These are phyloP conservation scores for Paragyromitra xinjiangensis DNA, from an alignment of 495 filamentous ascomycete species.

Conservation along the genomic window DNA sequence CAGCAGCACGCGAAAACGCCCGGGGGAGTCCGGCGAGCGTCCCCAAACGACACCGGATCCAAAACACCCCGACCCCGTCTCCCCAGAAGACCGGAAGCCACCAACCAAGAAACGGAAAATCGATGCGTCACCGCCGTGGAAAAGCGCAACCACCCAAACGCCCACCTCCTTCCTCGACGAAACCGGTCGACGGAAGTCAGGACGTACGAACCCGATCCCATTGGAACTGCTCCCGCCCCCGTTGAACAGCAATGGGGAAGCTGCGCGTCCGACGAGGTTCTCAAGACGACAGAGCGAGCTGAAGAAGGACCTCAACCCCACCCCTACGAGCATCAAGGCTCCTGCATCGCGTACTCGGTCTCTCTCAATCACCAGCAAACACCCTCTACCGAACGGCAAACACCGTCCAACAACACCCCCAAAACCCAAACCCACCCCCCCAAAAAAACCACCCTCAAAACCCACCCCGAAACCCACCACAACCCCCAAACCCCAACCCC, in stretches of 20 bases:
- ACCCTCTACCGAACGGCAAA: conserved; percentile 52
- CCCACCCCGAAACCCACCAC: conserved; percentile 29
- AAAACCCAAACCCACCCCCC: conserved; percentile 52
- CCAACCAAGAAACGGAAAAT: conserved; percentile 73
- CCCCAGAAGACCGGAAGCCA: conserved; percentile 52
- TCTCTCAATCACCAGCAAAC: conserved; percentile 54
- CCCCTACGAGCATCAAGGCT: conserved; percentile 18
- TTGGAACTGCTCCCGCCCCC: conserved; percentile 69
- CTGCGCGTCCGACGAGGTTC: conserved; percentile 64
- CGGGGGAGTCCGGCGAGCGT: conserved; percentile 51
- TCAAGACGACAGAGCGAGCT: conserved; percentile 49
- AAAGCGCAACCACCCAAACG: conserved; percentile 82
- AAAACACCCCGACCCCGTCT: neutral
- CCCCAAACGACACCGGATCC: conserved; percentile 41
- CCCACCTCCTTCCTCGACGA: conserved; percentile 82
- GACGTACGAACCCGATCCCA: conserved; percentile 79
- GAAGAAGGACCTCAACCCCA: conserved; percentile 41
- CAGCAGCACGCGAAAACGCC: conserved; percentile 56
- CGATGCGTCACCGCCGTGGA: conserved; percentile 88
- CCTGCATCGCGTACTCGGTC: conserved; percentile 47
- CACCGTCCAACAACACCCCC: conserved; percentile 50
- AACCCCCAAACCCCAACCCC: conserved; percentile 51
- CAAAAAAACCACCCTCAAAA: conserved; percentile 55
- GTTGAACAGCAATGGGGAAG: conserved; percentile 66
- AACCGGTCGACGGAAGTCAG: conserved; percentile 86